Base-by-base conservation (phyloP, 2,329 filamentous ascomycete genomes). In the Dactylellina sp. region DNA sequence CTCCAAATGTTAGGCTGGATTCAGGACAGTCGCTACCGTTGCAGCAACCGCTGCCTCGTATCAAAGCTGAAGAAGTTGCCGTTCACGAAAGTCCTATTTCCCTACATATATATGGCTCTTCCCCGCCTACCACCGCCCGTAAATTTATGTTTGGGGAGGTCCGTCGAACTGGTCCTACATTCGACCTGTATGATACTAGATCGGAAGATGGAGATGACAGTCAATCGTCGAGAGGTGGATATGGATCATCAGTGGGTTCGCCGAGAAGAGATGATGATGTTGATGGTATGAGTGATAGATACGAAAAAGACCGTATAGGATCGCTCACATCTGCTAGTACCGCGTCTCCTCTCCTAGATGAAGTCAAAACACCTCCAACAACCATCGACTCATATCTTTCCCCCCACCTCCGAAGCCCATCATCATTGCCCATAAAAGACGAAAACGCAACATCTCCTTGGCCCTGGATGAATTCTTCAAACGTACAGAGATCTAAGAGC, bases 1-100 rank as follows among this genome's bases (percentile, higher is more conserved):
- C 78, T 53, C 76, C 77, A 20, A 71, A 76, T 35, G 77, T 79
- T 25, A 76, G 72, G 40, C 52, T 77, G 14, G 77, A 78, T 64
- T 75, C 72, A 7, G 77, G 77, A 24, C 71, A 71, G 24, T 70
- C 75, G 20, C 52, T 77, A 39, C 76, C 76, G 3, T 44, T 77
- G 22, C 76, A 76, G 42, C 56, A 52, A 49, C 75, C 76, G 22
- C 55, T 76, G 12, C 76, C 77, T 44, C 39, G 70, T 3, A 60
- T 56, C 47, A 66, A 66, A 62, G 64, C 56, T 25, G 64, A 70
- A 52, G 60, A 72, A 16, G 44, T 46, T 47, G 46, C 55, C 6
- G 46, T 53, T 1, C 22, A 49, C 9, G 61, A 66, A 35, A 66
- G 56, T n/a, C 61, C 61, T 14, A 57, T 74, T 12, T 42, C 70